phyloP scores from a whole-genome alignment of 108 stramenopile species.

The Skeletonema marinoi region DNA sequence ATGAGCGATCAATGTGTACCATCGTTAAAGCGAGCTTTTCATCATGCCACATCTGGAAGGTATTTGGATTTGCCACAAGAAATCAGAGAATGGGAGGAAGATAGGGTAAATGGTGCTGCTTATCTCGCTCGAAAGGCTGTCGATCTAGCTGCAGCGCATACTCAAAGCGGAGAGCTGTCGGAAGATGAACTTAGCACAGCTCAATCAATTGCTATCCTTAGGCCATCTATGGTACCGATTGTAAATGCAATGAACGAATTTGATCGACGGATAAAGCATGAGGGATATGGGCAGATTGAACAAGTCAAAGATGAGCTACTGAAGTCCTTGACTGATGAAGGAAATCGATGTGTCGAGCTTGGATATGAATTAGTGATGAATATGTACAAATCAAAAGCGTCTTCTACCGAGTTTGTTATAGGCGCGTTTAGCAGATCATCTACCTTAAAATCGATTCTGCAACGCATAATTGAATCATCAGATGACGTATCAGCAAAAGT shows the following conservation, averaged over 20 bases:
- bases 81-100: conserved; percentile 43
- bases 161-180: conserved; percentile 1
- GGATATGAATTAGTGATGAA: conserved; percentile 24
- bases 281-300: background rate
- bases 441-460: conserved; percentile 33
- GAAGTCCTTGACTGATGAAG: conserved; percentile 28
- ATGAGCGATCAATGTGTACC: conserved; percentile 44
- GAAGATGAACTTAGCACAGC: conserved; percentile 13
- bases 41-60: conserved; percentile 55
- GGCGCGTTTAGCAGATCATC: conserved; percentile 58
- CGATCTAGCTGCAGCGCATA: conserved; percentile 29
- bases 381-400: background rate
- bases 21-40: conserved; percentile 50
- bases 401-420: conserved; percentile 21
- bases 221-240: conserved; percentile 62
- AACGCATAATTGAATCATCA: conserved; percentile 20
- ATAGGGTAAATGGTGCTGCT: conserved; percentile 53
- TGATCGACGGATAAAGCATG: conserved; percentile 7
- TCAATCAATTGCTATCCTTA: conserved; percentile 46
- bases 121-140: conserved; percentile 47
- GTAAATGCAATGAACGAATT: conserved; percentile 52
- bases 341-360: conserved; percentile 18
- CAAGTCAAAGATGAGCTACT: conserved; percentile 8
- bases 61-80: conserved; percentile 29
- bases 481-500: background rate